A percentile compares a stretch with the other conserved stretches of the same genome.
These are phyloP conservation scores for Zea luxurians DNA, from an alignment of 176 grass and related monocot species.

Conservation along the genomic window DNA sequence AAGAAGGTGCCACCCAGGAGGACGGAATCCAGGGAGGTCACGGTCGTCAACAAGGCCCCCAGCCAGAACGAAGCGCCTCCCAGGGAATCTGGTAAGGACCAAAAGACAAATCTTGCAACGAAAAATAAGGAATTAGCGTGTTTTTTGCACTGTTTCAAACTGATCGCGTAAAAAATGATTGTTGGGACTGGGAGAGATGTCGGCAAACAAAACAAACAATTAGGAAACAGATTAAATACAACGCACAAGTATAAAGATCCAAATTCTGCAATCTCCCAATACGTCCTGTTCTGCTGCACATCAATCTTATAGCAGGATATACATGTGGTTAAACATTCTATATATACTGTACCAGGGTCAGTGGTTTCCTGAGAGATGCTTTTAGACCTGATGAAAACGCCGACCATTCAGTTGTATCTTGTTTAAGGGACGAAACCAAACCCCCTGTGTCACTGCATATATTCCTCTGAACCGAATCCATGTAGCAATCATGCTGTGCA, in stretches of 20 bases:
- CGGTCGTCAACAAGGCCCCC: background rate
- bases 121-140: conserved; percentile 4
- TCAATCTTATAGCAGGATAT: background rate
- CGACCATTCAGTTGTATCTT: conserved; percentile 17
- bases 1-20: conserved; percentile 41
- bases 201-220: conserved; percentile 6
- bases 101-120: background rate
- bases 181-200: background rate
- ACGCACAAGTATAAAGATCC: conserved; percentile 9
- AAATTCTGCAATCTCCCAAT: conserved; percentile 11
- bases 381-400: background rate
- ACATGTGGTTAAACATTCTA: conserved; percentile 15
- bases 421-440: conserved; percentile 37
- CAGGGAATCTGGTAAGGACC: conserved; percentile 40
- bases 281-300: background rate
- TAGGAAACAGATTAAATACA: background rate
- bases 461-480: conserved; percentile 29
- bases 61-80: background rate
- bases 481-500: conserved; percentile 7
- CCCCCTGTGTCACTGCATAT: conserved; percentile 15
- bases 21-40: conserved; percentile 12
- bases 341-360: background rate
- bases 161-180: background rate
- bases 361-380: conserved; percentile 25
- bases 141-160: conserved; percentile 2